A percentile compares a stretch with the other conserved stretches of the same genome.
These are phyloP conservation scores for Calonectria hongkongensis DNA, from an alignment of 2,329 filamentous ascomycete species.

Conservation along the genomic window DNA sequence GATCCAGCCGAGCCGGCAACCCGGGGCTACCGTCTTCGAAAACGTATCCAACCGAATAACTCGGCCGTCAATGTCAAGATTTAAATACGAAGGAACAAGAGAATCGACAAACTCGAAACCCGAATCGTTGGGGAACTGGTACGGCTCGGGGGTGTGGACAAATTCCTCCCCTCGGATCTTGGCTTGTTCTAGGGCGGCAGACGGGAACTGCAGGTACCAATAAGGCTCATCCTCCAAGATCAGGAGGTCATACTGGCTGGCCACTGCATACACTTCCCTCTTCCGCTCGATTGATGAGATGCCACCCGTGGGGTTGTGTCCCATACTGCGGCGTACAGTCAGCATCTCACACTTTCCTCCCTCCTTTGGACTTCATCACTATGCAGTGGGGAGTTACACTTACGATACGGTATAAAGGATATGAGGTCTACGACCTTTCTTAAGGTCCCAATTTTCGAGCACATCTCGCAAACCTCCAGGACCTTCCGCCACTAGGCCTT, in stretches of 20 bases:
- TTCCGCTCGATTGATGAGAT: slow-evolving; percentile 83
- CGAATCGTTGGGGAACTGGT: slow-evolving; percentile 63
- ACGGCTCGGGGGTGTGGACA: slow-evolving; percentile 56
- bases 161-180: slow-evolving; percentile 65
- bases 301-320: slow-evolving; percentile 91
- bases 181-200: slow-evolving; percentile 73
- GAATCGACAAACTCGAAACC: slow-evolving; percentile 89
- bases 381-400: slow-evolving; percentile 61
- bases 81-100: slow-evolving; percentile 87
- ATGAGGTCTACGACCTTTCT: slow-evolving; percentile 84
- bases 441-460: slow-evolving; percentile 86
- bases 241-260: slow-evolving; percentile 89
- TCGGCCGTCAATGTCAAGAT: slow-evolving; percentile 87
- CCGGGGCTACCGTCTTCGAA: slow-evolving; percentile 93
- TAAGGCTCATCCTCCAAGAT: slow-evolving; percentile 97
- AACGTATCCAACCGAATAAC: slow-evolving; percentile 95
- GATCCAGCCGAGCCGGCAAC: slow-evolving; percentile 92
- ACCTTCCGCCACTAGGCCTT: slow-evolving; percentile 86
- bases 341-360: slow-evolving; percentile 23
- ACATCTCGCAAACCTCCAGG: slow-evolving; percentile 85
- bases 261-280: slow-evolving; percentile 86
- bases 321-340: slow-evolving; percentile 60
- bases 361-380: background rate
- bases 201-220: slow-evolving; percentile 94
- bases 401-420: slow-evolving; percentile 93